Evolutionary conservation across 2,329 filamentous ascomycete species (phyloP), one percentile per base, ranked within the genome.

Genomic region (Chaetomium olivaceum): DNA sequence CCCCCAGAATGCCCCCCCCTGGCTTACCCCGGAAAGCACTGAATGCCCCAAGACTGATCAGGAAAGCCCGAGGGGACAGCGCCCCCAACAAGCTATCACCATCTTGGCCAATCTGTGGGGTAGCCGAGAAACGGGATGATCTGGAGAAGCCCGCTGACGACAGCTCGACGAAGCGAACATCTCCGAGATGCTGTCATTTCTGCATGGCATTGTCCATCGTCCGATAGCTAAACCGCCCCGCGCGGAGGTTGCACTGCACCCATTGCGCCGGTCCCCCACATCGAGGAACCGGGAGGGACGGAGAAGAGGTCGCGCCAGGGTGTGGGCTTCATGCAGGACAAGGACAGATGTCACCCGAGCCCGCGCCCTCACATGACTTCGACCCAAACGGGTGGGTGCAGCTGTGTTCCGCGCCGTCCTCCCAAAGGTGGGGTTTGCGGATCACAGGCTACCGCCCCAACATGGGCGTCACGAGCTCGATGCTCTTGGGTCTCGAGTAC

Each of bases 381-480:
- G 29, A 54, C 54, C 67, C 57, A 58, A 65, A 56, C 27, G 54
- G 33, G 46, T 36, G 60, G 65, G 50, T 58, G 48, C 57, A 58
- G 27, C 21, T 11, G 29, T 56, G 31, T 43, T 54, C 31, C 48
- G 51, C 54, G 9, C 43, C 43, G 27, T 16, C 51, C 12, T 7
- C 23, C 6, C 39, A 58, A 46, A 46, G 19, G 58, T 52, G 51
- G 58, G 58, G 52, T 61, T 8, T 36, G 63, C 23, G 33, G 55
- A 52, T 48, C 21, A n/a, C 51, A 51, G 29, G 39, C 57, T 69
- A 87, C 71, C 82, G 80, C 61, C 83, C 80, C 70, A 85, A 74
- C 76, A 87, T 82, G 39, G 87, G 86, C 59, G 86, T 87, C 54
- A 89, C 85, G 25, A 89, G 80, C 76, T 89, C 86, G 71, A 88